A percentile compares a stretch with the other conserved stretches of the same genome.
Evolutionary conservation across 805 yeast species (phyloP).

Genomic region (Candida odintsovae): DNA sequence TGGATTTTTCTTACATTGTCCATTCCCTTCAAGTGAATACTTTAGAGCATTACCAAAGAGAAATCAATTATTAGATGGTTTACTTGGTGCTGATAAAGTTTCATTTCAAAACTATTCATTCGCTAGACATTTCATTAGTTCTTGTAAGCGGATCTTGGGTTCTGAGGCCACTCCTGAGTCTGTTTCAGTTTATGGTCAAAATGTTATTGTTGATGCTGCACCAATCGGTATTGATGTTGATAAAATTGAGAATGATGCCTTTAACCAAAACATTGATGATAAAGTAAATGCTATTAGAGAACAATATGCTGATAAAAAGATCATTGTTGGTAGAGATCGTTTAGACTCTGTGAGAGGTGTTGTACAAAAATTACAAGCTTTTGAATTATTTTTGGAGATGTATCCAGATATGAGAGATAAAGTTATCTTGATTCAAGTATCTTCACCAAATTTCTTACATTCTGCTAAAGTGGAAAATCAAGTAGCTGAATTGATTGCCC

Average conservation of each 20-base stretch:
- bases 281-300: conserved; percentile 62
- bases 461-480: conserved; percentile 67
- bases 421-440: conserved; percentile 87
- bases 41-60: conserved; percentile 86
- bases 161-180: conserved; percentile 44
- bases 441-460: conserved; percentile 54
- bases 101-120: conserved; percentile 85
- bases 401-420: conserved; percentile 89
- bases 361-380: conserved; percentile 87
- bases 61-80: conserved; percentile 76
- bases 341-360: conserved; percentile 91
- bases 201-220: conserved; percentile 64
- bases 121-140: conserved; percentile 84
- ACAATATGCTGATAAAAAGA: conserved; percentile 58
- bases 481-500: conserved; percentile 75
- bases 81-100: conserved; percentile 83
- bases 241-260: conserved; percentile 56
- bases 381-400: conserved; percentile 80
- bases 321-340: conserved; percentile 92
- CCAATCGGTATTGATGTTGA: conserved; percentile 89
- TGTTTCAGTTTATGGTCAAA: conserved; percentile 71
- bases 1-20: conserved; percentile 90
- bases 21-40: conserved; percentile 94
- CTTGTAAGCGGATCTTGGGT: conserved; percentile 85
- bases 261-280: conserved; percentile 41